Evolutionary conservation across 768 basidiomycete genomes (phyloP).

Genomic region (Tephrocybe sp.): DNA sequence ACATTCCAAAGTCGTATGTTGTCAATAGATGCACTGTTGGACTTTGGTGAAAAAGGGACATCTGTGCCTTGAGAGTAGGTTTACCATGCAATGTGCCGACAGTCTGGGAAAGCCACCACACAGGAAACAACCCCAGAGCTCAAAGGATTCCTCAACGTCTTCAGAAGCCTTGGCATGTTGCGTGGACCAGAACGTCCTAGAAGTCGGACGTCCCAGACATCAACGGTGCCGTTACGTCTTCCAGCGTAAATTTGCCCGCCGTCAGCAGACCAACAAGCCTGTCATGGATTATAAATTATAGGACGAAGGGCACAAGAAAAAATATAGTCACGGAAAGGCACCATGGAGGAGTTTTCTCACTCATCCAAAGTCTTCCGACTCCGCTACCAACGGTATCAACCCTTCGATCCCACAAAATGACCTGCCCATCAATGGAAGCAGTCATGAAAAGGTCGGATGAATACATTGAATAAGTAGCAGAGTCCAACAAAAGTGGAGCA

Average conservation of each 20-base stretch:
- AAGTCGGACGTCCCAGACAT: slow-evolving; percentile 92
- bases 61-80: slow-evolving; percentile 20
- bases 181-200: slow-evolving; percentile 60
- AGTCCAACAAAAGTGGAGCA: slow-evolving; percentile 71
- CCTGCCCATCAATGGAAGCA: slow-evolving; percentile 87
- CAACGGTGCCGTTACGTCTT: slow-evolving; percentile 84
- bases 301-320: not conserved
- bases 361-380: slow-evolving; percentile 83
- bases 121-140: slow-evolving; percentile 92
- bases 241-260: slow-evolving; percentile 90
- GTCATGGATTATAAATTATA: not conserved
- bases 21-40: slow-evolving; percentile 81
- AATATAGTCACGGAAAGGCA: slow-evolving; percentile 75
- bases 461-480: slow-evolving; percentile 55
- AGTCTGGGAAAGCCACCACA: slow-evolving; percentile 88
- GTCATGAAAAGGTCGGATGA: slow-evolving; percentile 87
- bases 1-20: slow-evolving; percentile 95
- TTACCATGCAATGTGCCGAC: slow-evolving; percentile 88
- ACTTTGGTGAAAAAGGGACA: not conserved
- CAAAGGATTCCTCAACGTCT: slow-evolving; percentile 79
- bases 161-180: slow-evolving; percentile 73
- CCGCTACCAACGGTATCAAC: slow-evolving; percentile 61
- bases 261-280: slow-evolving; percentile 95
- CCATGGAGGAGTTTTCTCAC: slow-evolving; percentile 93
- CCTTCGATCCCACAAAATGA: slow-evolving; percentile 88